Base-by-base conservation (phyloP, 208 protist species). In the Leishmania turanica region DNA sequence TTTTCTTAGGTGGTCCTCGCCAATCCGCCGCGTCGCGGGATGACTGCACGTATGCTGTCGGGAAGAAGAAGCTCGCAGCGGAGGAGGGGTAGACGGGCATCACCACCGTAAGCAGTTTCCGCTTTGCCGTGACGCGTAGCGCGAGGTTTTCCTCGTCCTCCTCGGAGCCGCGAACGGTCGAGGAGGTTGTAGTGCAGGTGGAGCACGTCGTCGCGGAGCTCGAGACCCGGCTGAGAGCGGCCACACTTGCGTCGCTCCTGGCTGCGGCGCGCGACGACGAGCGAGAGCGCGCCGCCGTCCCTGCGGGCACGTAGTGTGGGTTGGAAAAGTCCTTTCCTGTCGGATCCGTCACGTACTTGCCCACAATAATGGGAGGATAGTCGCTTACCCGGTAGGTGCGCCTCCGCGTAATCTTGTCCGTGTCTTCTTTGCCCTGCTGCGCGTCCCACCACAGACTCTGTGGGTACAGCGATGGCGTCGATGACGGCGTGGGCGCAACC, bases 281-380 rank as follows among this genome's bases (percentile, higher is more conserved):
- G 15, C 82, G 76, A n/a, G 82, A 81, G 53, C 77, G 62, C 9
- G 68, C 68, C 31, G 80, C 37, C 8, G 69, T 45, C 42, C 31
- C 66, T 13, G 37, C 31, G 15, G 89, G 83, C 13, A 78, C 78
- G 84, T 93, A 93, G 82, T 92, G 90, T 17, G 94, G 94, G 80
- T 97, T 93, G 1, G 91, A 96, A 56, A 90, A 93, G 77, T 97
- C 94, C 71, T 89, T 85, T 62, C 91, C 89, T 54, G 91, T 89
- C 7, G 84, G 83, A 68, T 96, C 94, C 15, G 81, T 62, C 69
- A 97, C 94, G 82, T 93, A 95, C 84, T 93, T 95, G 58, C 92
- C 92, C 19, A 95, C 89, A 51, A 88, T 84, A 51, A 95, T 84
- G 4, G 85, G 86, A 56, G 92, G 79, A 66, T 82, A 73, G 37